These are phyloP conservation scores for Aeminium ludgeri DNA, from an alignment of 495 filamentous ascomycete genomes.

Conservation along the genomic window DNA sequence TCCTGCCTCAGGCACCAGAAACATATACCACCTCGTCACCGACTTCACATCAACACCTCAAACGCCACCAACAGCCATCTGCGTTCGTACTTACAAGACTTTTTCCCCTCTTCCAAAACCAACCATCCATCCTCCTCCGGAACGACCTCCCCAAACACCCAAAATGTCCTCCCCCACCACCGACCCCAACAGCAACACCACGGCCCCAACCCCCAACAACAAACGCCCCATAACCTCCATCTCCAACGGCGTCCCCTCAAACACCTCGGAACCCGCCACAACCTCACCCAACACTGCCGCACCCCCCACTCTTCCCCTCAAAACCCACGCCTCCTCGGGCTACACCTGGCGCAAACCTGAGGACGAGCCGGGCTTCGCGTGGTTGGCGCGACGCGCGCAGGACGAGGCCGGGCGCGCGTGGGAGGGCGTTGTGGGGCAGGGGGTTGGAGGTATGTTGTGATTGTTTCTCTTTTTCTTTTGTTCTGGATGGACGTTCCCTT, in stretches of 20 bases:
- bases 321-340: conserved; percentile 18
- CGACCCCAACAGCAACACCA: conserved; percentile 24
- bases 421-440: conserved; percentile 23
- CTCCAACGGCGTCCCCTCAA: conserved; percentile 9
- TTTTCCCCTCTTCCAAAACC: too few species aligned
- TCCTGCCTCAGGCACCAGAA: too few species aligned
- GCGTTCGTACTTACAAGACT: too few species aligned
- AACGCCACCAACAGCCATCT: too few species aligned
- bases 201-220: conserved; percentile 15
- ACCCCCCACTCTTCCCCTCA: conserved; percentile 10
- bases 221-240: conserved; percentile 17
- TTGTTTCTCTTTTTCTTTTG: neutral
- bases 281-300: conserved; percentile 6
- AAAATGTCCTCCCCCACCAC: conserved; percentile 37
- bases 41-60: too few species aligned
- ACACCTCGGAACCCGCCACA: neutral
- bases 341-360: conserved; percentile 27
- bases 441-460: conserved; percentile 12
- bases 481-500: neutral
- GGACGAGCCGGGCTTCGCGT: conserved; percentile 32
- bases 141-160: too few species aligned
- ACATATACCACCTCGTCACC: too few species aligned
- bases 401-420: conserved; percentile 22
- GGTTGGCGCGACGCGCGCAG: conserved; percentile 33
- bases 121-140: too few species aligned